phyloP scores from a whole-genome alignment of 2,329 filamentous ascomycete species.

The Akanthomyces dipterigenus region DNA sequence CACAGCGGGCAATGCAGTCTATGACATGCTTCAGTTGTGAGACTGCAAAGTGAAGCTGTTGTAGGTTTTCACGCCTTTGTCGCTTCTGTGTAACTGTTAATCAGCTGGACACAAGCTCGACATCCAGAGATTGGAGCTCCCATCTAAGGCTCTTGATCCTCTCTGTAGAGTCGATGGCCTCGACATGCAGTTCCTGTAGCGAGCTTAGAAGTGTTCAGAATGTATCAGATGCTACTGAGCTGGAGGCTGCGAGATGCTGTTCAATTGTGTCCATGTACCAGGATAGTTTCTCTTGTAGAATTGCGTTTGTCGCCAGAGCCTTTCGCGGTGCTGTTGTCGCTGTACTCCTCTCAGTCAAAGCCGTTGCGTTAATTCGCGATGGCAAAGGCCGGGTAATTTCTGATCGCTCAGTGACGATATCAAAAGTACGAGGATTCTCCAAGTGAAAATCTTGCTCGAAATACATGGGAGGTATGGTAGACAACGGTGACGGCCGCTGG shows the following conservation, averaged over 20 bases:
- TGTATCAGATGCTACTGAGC: conserved; percentile 38
- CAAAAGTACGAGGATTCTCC: neutral
- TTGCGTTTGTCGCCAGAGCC: conserved; percentile 88
- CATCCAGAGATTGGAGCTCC: conserved; percentile 74
- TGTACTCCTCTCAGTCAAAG: neutral
- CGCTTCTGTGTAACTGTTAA: conserved; percentile 29
- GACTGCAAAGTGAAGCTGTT: neutral
- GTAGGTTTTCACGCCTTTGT: neutral
- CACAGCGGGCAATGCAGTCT: neutral
- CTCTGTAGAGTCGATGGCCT: conserved; percentile 83
- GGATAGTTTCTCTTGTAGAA: conserved; percentile 93
- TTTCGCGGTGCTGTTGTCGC: conserved; percentile 53
- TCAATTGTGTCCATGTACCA: conserved; percentile 99
- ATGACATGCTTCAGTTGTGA: neutral
- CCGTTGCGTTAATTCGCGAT: neutral
- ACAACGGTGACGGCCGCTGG: neutral
- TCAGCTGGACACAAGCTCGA: conserved; percentile 78
- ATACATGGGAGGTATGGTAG: neutral
- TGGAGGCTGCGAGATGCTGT: conserved; percentile 90
- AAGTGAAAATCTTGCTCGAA: neutral
- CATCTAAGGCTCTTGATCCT: conserved; percentile 74
- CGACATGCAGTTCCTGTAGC: conserved; percentile 80
- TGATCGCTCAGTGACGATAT: neutral
- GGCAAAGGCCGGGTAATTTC: neutral
- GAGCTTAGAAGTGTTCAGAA: conserved; percentile 55